These are phyloP conservation scores for Syzygium oleosum DNA, from an alignment of 345 rosid species.

Conservation along the genomic window DNA sequence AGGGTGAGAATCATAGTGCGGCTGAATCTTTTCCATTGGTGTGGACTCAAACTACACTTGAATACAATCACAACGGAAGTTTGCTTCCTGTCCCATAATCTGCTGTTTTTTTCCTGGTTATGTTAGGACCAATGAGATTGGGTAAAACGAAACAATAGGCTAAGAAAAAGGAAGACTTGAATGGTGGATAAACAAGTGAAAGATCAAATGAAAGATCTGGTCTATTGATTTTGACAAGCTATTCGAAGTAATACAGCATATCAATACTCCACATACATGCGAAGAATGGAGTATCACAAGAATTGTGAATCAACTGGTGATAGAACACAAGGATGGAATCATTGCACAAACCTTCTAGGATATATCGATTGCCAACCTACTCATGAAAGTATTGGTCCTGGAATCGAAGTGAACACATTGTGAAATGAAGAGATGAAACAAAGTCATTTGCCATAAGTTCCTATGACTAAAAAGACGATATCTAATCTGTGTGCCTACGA, in stretches of 20 bases:
- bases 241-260: neutral
- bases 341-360: neutral
- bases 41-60: neutral
- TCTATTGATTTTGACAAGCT: neutral
- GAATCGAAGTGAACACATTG: neutral
- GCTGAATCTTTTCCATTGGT: neutral
- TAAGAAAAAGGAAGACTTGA: neutral
- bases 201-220: neutral
- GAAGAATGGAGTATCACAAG: neutral
- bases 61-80: neutral
- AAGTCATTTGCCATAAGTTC: neutral
- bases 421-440: neutral
- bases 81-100: neutral
- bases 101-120: neutral
- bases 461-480: neutral
- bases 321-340: neutral
- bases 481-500: neutral
- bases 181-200: neutral
- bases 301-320: neutral
- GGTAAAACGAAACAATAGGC: neutral
- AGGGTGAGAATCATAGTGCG: neutral
- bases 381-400: neutral
- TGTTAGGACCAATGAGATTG: neutral
- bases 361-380: neutral
- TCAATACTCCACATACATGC: neutral